phyloP scores from a whole-genome alignment of 2,329 filamentous ascomycete genomes.

The Gyromitra esculenta region DNA sequence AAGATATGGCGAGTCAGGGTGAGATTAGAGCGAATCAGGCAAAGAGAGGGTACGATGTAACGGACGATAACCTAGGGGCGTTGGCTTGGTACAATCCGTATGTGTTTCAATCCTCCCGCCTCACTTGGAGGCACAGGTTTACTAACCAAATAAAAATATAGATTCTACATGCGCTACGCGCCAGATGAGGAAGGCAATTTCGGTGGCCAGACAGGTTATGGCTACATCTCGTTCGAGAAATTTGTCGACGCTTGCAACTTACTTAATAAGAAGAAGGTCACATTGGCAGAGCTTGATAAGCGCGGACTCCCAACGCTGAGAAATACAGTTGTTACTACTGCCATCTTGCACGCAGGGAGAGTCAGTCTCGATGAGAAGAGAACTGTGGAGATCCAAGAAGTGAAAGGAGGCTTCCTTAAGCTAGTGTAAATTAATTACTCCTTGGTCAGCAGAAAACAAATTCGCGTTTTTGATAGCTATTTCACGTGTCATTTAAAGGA shows the following conservation, averaged over 20 bases:
- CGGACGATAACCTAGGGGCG: slow-evolving; percentile 76
- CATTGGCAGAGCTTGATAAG: slow-evolving; percentile 78
- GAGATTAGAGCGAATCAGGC: slow-evolving; percentile 93
- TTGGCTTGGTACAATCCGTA: slow-evolving; percentile 86
- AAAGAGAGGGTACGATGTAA: slow-evolving; percentile 92
- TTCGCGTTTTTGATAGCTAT: not conserved
- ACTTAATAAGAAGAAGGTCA: slow-evolving; percentile 77
- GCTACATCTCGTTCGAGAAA: slow-evolving; percentile 94
- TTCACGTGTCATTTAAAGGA: slow-evolving; percentile 1
- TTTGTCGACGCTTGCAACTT: slow-evolving; percentile 87
- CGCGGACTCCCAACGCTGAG: slow-evolving; percentile 83
- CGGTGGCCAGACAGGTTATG: slow-evolving; percentile 87
- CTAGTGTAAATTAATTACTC: slow-evolving; percentile 46
- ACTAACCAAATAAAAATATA: slow-evolving; percentile 1
- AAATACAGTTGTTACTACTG: slow-evolving; percentile 91
- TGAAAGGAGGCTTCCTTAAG: slow-evolving; percentile 41
- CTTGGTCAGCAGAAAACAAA: slow-evolving; percentile 2
- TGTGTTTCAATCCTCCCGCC: not conserved
- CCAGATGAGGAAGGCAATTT: slow-evolving; percentile 97
- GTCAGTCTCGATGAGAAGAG: slow-evolving; percentile 84
- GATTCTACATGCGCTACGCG: slow-evolving; percentile 91
- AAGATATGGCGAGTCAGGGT: slow-evolving; percentile 78
- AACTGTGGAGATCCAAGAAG: slow-evolving; percentile 75
- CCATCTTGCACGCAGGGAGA: slow-evolving; percentile 87
- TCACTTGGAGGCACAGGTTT: not conserved